phyloP scores from a whole-genome alignment of 495 filamentous ascomycete genomes.

The Articulospora tetracladia region DNA sequence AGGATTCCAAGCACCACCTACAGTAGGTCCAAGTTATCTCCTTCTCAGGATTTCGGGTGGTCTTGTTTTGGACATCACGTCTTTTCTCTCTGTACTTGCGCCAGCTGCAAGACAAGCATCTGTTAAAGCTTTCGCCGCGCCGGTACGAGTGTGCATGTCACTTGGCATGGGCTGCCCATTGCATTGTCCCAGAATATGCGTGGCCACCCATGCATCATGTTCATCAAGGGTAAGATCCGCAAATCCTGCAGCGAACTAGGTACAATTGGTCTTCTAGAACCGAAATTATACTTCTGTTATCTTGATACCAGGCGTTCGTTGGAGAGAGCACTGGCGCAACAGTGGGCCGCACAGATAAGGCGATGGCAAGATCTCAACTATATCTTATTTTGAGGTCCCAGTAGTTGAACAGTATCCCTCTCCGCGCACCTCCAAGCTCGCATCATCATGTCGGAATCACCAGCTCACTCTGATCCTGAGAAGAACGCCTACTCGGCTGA shows the following conservation, averaged over 20 bases:
- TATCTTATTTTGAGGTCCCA: neutral
- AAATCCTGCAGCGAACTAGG: neutral
- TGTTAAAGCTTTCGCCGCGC: neutral
- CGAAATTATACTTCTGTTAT: neutral
- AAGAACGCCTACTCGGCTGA: conserved; percentile 1
- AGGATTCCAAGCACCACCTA: no score
- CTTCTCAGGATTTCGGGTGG: no score
- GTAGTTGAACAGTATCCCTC: neutral
- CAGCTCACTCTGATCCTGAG: conserved; percentile 6
- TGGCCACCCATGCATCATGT: neutral
- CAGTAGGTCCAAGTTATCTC: no score
- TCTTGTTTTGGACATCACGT: neutral
- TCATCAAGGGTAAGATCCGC: neutral
- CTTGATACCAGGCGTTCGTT: neutral
- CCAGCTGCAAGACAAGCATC: neutral
- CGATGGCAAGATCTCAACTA: neutral
- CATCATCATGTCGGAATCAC: conserved; percentile 9
- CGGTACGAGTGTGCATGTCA: neutral
- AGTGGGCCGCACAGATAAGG: conserved; percentile 6
- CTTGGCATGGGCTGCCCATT: neutral
- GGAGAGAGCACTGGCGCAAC: neutral
- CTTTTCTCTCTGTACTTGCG: neutral
- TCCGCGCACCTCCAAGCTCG: neutral
- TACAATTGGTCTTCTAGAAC: neutral
- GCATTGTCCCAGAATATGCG: neutral